Conservation (phyloP, 495 filamentous ascomycete species). For the Lichenothelia convexa region DNA sequence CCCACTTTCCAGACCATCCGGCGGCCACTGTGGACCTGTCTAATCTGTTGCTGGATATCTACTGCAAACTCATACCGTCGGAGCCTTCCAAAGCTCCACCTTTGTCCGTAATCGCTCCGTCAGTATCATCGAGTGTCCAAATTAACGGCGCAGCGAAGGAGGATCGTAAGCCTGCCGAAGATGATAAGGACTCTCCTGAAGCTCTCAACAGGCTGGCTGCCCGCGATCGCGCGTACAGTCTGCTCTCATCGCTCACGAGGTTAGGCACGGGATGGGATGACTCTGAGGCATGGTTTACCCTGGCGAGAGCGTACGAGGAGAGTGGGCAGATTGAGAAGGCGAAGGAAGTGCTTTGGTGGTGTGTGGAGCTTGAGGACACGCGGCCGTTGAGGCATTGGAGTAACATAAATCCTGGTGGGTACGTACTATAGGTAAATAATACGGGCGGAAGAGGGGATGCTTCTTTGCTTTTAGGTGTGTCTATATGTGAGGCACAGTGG, state of each 20-base stretch:
- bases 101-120: neutral
- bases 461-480: no score
- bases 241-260: slow-evolving; percentile 66
- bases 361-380: slow-evolving; percentile 53
- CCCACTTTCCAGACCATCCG: slow-evolving; percentile 55
- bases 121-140: neutral
- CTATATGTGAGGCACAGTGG: no score
- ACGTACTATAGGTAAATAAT: slow-evolving; percentile 29
- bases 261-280: slow-evolving; percentile 80
- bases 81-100: slow-evolving; percentile 16
- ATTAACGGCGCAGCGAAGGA: no score
- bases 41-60: slow-evolving; percentile 74
- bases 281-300: slow-evolving; percentile 81
- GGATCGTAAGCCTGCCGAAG: no score
- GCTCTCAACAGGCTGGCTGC: slow-evolving; percentile 63
- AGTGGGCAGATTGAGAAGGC: slow-evolving; percentile 69
- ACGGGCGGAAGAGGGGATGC: neutral
- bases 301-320: slow-evolving; percentile 71
- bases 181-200: slow-evolving; percentile 28
- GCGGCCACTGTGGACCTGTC: slow-evolving; percentile 66
- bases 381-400: slow-evolving; percentile 42
- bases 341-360: slow-evolving; percentile 60
- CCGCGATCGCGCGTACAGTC: slow-evolving; percentile 66
- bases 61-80: slow-evolving; percentile 38
- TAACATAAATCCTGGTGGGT: slow-evolving; percentile 34